Conservation (phyloP, 208 protist genomes). For the Trypanosoma vivax region DNA sequence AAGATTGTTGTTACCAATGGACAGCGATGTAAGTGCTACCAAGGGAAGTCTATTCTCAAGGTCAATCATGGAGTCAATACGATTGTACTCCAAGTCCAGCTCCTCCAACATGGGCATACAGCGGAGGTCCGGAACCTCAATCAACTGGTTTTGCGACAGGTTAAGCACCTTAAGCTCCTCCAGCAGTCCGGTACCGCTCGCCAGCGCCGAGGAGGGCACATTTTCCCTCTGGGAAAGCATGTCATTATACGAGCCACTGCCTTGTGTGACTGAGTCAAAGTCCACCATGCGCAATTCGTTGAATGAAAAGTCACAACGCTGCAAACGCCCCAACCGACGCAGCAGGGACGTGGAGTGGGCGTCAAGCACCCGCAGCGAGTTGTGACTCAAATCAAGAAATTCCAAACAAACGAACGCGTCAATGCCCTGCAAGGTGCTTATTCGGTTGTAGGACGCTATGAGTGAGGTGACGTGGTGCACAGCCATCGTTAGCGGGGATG, state of each 20-base stretch:
- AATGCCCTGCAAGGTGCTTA: constrained; percentile 52
- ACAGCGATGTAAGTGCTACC: constrained; percentile 38
- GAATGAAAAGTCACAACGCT: constrained; percentile 52
- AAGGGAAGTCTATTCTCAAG: constrained; percentile 55
- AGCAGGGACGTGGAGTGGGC: constrained; percentile 40
- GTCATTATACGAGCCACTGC: not conserved
- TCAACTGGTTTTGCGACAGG: constrained; percentile 70
- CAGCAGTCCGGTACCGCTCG: not conserved
- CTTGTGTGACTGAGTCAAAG: constrained; percentile 15
- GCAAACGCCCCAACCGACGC: constrained; percentile 34
- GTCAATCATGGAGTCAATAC: constrained; percentile 52
- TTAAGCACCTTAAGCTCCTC: constrained; percentile 43
- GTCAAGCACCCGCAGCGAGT: constrained; percentile 59
- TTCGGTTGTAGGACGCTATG: constrained; percentile 50
- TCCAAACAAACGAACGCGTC: constrained; percentile 57
- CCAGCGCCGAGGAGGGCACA: too few relatives aligned
- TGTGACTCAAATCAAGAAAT: constrained; percentile 73
- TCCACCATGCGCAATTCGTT: constrained; percentile 60
- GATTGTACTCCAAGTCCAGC: constrained; percentile 69
- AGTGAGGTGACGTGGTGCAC: constrained; percentile 56
- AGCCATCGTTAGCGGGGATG: constrained; percentile 19
- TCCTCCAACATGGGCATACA: constrained; percentile 47
- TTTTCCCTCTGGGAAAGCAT: not conserved
- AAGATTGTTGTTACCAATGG: constrained; percentile 46
- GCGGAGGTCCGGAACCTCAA: constrained; percentile 73